These are phyloP conservation scores for Clavispora asparagi DNA, from an alignment of 805 yeast species.

Conservation along the genomic window DNA sequence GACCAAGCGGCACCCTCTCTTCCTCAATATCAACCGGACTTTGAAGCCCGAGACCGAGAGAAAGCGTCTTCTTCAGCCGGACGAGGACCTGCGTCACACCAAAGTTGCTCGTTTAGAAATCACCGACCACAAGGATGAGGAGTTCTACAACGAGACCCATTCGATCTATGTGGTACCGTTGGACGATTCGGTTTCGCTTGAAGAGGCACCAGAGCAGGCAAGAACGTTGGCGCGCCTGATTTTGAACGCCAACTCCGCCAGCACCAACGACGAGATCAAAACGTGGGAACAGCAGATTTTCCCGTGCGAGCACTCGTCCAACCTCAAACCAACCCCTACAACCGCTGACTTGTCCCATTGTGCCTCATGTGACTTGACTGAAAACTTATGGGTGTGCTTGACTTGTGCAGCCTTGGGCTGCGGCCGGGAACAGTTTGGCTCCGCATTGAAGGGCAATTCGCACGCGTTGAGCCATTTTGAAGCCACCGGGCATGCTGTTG, in stretches of 20 bases:
- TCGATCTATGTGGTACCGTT: conserved; percentile 35
- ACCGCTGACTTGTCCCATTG: conserved; percentile 42
- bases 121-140: conserved; percentile 57
- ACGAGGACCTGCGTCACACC: conserved; percentile 23
- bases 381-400: conserved; percentile 89
- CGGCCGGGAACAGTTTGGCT: conserved; percentile 93
- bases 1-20: conserved; percentile 49
- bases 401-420: conserved; percentile 91
- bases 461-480: conserved; percentile 80
- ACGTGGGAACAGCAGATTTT: conserved; percentile 89
- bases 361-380: conserved; percentile 54
- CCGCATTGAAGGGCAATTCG: conserved; percentile 79
- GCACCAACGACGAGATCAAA: conserved; percentile 62
- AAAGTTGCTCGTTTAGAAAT: conserved; percentile 67
- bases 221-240: conserved; percentile 39
- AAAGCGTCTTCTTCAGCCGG: conserved; percentile 8
- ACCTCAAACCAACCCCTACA: background rate
- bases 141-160: conserved; percentile 46
- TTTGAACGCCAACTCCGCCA: conserved; percentile 52
- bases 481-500: conserved; percentile 61
- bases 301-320: conserved; percentile 74
- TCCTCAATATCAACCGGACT: conserved; percentile 52
- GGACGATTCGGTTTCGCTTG: conserved; percentile 22
- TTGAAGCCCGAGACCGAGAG: conserved; percentile 38
- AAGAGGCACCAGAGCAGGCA: conserved; percentile 18